Base-by-base conservation (phyloP, 192 early-diverging fungal genomes). In the Jimgerdemannia flammicorona region DNA sequence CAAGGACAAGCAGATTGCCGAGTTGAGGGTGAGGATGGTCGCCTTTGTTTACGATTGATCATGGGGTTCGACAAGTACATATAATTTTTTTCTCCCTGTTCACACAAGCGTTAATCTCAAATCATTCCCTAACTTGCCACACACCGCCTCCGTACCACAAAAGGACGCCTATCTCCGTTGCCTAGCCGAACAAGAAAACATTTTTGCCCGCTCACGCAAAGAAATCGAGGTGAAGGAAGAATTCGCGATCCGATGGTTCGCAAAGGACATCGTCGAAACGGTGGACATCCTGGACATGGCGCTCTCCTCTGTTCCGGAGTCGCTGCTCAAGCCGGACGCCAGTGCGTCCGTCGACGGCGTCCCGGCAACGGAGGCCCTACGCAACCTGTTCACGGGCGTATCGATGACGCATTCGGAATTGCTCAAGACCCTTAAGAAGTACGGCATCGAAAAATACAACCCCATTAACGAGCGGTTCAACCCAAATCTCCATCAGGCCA, bases 221-320 rank as follows among this genome's bases (percentile, higher is more conserved):
- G 98, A 99, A 80, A 85, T 97, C 11, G 90, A 92, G 29, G 87
- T 89, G 44, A 89, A 91, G 68, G 89, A 93, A 65, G 83, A 90
- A 8, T 99, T 91, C 85, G 94, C 98, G 2, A 96, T 99, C 77
- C 95, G 95, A 84, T 97, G 97, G 87, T 99, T 99, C 79, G 97
- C 97, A 78, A 98, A 96, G 84, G 97, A 99, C 77, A 84, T 99
- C 43, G 81, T 99, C 7, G 92, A 93, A 43, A 94, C 94, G 2
- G 95, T 93, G 18, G 98, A 99, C 81, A 91, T 98, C 43, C 87
- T 99, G 66, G 85, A 84, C 71, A 86, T 99, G 78, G 97, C 98
- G 4, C 84, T 99, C 43, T 89, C 93, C 71, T 87, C 95, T 43
- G 96, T 99, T 2, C 96, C 97, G 44, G 80, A 90, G 68, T 88